A percentile compares a stretch with the other conserved stretches of the same genome.
Evolutionary conservation across 352 stramenopile genomes (phyloP).

Genomic region (Thraustochytrium striatum): DNA sequence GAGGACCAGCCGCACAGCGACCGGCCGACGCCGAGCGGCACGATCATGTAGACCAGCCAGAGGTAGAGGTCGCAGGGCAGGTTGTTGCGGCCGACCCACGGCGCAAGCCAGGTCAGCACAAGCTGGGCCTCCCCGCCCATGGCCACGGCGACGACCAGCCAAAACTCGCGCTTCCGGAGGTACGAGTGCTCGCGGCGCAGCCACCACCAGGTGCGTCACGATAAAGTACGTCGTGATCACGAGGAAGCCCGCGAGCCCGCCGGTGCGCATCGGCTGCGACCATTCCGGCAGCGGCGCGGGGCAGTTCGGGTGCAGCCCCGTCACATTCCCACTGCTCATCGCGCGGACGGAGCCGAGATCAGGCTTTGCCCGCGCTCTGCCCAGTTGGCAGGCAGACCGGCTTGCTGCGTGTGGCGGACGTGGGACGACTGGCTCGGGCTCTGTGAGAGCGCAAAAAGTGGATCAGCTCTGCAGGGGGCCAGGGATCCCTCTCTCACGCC

Average conservation of each 20-base stretch:
- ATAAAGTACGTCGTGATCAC: neutral
- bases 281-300: neutral
- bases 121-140: neutral
- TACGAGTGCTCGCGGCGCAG: neutral
- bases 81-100: neutral
- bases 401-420: too few relatives aligned
- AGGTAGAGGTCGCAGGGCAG: neutral
- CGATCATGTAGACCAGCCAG: neutral
- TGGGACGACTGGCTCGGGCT: too few relatives aligned
- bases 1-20: neutral
- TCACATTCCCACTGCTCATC: too few relatives aligned
- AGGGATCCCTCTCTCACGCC: too few relatives aligned
- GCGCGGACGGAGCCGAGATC: too few relatives aligned
- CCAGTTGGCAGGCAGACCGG: too few relatives aligned
- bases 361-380: too few relatives aligned
- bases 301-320: too few relatives aligned
- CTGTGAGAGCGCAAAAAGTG: too few relatives aligned
- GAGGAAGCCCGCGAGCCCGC: neutral
- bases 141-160: neutral
- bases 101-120: neutral
- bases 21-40: neutral
- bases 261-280: neutral
- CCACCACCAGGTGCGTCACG: neutral
- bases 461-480: too few relatives aligned
- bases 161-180: neutral